Evolutionary conservation across 2,329 filamentous ascomycete genomes (phyloP), one percentile per base, ranked within the genome.

Genomic region (Didymella lethalis): DNA sequence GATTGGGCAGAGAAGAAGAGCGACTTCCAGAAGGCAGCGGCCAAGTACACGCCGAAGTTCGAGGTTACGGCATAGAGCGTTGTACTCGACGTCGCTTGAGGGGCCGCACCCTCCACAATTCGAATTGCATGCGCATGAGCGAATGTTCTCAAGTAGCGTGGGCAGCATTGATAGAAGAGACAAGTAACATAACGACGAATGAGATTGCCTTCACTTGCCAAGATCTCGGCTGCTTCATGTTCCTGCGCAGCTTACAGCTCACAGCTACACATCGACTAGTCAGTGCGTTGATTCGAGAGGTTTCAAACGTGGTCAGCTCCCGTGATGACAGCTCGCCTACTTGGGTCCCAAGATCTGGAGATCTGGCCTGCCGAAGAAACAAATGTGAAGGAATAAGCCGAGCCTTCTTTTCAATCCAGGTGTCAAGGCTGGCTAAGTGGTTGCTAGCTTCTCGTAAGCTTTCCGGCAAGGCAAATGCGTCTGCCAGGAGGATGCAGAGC

Each of bases 31-130:
- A 88, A 88, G 70, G 93, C 93, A 12, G 91, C 91, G 20, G 83
- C 86, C 26, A 98, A 96, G 80, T 98, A 95, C 79, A 89, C 87
- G 65, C 86, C 93, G 32, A 97, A 94, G 82, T 92, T 92, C 62
- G 84, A 88, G 61, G 83, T 71, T 7, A 60, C 69, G 29, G 61
- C 66, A 25, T 72, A 62, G 59, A 58, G 28, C 7, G 11, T 20
- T 11, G 16, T 4, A 25, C 31, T 23, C 23, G 23, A 23, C 23
- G 23, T 23, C 23, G 23, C 23, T 23, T 3, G 8, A 31, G 26
- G 1, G n/a, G 25, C 8, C 23, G 40, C 20, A 44, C 5, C 14
- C 2, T n/a, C 5, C 48, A 51, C 20, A 20, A 8, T 10, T 28
- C 3, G 2, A 29, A 4, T 16, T 28, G 25, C 11, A 26, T 5